Base-by-base conservation (phyloP, 2,329 filamentous ascomycete species). In the Alternaria consortialis region DNA sequence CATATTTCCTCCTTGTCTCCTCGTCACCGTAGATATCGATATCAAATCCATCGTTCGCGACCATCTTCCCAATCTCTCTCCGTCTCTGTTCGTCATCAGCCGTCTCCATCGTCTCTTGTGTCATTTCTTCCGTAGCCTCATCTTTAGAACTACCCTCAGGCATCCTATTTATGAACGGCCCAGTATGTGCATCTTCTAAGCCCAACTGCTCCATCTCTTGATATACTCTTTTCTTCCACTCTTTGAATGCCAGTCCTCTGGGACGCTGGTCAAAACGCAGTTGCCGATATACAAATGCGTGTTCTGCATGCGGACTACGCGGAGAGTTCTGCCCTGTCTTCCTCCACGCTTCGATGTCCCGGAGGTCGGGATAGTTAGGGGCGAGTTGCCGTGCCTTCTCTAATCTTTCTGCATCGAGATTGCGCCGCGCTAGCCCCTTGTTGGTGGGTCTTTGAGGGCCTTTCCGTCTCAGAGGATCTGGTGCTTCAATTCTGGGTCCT, bases 11-110 rank as follows among this genome's bases (percentile, higher is more conserved):
- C 40, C 50, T 15, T 25, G 56, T 58, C 40, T 54, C 56, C 11
- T 58, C 48, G 25, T 58, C 56, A 3, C 48, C 56, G 36, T 40
- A 58, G 27, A 58, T 54, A 7, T 58, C 56, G 34, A 54, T 54
- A 39, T 58, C 48, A 58, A 58, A 39, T 2, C 23, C 56, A 12
- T 47, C 56, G 7, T 58, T 42, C 20, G 51, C 48, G 12, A 46
- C 5, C 39, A n/a, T 40, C n/a, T n/a, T 34, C 12, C 54, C 32
- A 7, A 46, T n/a, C 7, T 47, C 36, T 17, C 5, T 15, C 27
- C 2, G 7, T 17, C 13, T 31, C 42, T 31, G 32, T 32, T 42
- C 53, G 13, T 37, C 17, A 20, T 23, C 25, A 15, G n/a, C 23
- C 13, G 12, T 34, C 23, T 3, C 15, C 3, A 25, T 15, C 39